Base-by-base conservation (phyloP, 139 green algal species). In the Volvox africanus region DNA sequence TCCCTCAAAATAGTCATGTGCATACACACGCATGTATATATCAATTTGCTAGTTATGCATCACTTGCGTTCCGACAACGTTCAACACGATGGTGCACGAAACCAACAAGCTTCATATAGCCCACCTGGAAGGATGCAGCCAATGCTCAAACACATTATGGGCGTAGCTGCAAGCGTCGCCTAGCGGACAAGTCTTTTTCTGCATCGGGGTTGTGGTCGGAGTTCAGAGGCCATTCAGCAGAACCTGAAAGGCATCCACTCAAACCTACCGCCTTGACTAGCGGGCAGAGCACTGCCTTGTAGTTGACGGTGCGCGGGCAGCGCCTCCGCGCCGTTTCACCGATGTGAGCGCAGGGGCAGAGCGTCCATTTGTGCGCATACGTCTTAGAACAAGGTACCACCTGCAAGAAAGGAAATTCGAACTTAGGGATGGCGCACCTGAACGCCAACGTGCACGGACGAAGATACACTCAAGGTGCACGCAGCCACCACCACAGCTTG, bases 71-170 rank as follows among this genome's bases (percentile, higher is more conserved):
- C 44, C 44, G 44, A 55, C 44, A 55, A 55, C 44, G 5, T 55
- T 55, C 44, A 55, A 55, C 44, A 55, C 44, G 44, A 55, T 14
- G 44, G 44, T 55, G 44, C 44, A 55, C 44, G 44, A 77, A 77
- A 77, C 28, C 26, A n/a, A 28, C 26, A 28, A 77, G 68, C 26
- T 16, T n/a, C 28, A n/a, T 28, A 73, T 30, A 26, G 65, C 92
- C 12, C 96, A 98, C 87, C 96, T 96, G 68, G 86, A 96, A 5
- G 97, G 97, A 88, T 99, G 97, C 71, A 99, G 94, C 97, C 97
- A 99, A 90, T 97, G 97, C 93, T 99, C 97, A 37, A 99, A 99
- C 0, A 98, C 96, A 81, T 97, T 98, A 94, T 99, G 97, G 12
- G 95, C 94, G 79, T 97, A 98, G 33, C 93, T 94, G 91, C 97